A percentile compares a stretch with the other conserved stretches of the same genome.
These are phyloP conservation scores for Paramyrothecium sp. DNA, from an alignment of 2,329 filamentous ascomycete genomes.

Conservation along the genomic window DNA sequence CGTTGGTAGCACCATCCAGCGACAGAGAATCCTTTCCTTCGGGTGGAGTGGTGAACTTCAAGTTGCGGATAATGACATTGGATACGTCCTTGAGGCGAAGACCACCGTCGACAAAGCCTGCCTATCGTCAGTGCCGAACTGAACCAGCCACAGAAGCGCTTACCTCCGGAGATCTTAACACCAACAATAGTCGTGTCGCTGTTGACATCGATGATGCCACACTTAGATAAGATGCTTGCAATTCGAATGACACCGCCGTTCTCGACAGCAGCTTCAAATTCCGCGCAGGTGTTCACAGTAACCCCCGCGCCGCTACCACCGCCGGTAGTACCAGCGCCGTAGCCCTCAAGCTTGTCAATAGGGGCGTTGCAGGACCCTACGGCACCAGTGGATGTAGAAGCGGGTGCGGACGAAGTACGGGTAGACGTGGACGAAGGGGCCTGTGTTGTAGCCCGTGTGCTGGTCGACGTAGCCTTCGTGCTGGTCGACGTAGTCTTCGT, in stretches of 20 bases:
- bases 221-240: constrained; percentile 40
- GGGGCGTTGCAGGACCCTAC: not conserved
- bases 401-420: too few species aligned
- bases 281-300: constrained; percentile 43
- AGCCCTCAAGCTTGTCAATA: constrained; percentile 17
- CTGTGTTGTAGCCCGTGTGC: not conserved
- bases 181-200: constrained; percentile 52
- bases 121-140: too few species aligned
- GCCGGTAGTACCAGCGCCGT: constrained; percentile 39
- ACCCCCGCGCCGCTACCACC: constrained; percentile 40
- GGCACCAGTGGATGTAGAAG: not conserved
- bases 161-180: constrained; percentile 16
- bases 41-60: constrained; percentile 47
- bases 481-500: not conserved
- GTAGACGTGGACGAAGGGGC: too few species aligned
- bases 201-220: constrained; percentile 40
- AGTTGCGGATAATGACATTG: constrained; percentile 57
- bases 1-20: constrained; percentile 41
- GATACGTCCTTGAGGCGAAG: constrained; percentile 43
- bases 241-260: constrained; percentile 43
- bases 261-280: constrained; percentile 33
- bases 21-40: constrained; percentile 48
- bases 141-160: too few species aligned
- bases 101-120: constrained; percentile 38
- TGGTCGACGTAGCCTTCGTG: not conserved